Evolutionary conservation across 164 flowering plant genomes (phyloP), one percentile per base, ranked within the genome.

Genomic region (Aristolochia fimbriata): DNA sequence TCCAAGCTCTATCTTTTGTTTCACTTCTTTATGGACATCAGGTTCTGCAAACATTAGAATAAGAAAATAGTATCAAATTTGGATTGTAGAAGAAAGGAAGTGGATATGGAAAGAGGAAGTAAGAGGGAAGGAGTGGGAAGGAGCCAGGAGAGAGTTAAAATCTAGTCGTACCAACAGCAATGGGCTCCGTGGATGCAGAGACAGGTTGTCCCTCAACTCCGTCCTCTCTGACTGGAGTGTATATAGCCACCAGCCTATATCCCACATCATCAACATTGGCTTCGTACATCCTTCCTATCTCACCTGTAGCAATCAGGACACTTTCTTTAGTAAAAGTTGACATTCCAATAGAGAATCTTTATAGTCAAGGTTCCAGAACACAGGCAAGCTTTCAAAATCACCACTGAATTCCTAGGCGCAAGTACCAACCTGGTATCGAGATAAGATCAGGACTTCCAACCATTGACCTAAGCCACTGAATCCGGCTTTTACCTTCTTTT

Each of bases 371-470:
- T 6, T 5, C 43, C 43, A 37, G 10, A 37, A 37, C 9, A 37
- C 4, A 6, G 43, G 55, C 55, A 52, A 10, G 4, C 0, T 16
- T 10, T 16, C 30, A 4, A 52, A 23, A 22, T 50, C 22, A 50
- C 43, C 43, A 37, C 43, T n/a, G 53, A 50, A 54, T 54, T 13
- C 56, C 33, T 54, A 16, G 8, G 19, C 21, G 43, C 41, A 64
- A 30, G 24, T 25, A 48, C 60, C 59, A 79, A 88, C 97, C 97
- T 58, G 83, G 93, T 64, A 94, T 85, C 27, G 96, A 82, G 70
- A 94, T 91, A 55, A 91, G 90, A 77, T 94, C 97, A 63, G 99
- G 99, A 68, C 99, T 94, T 68, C 97, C 99, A 68, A 88, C 95
- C 97, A 94, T 94, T 9, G 99, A 84, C 68, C 99, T 78, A 37